Evolutionary conservation across 192 early-diverging fungal genomes (phyloP), one percentile per base, ranked within the genome.

Genomic region (Backusella tarrabulga): DNA sequence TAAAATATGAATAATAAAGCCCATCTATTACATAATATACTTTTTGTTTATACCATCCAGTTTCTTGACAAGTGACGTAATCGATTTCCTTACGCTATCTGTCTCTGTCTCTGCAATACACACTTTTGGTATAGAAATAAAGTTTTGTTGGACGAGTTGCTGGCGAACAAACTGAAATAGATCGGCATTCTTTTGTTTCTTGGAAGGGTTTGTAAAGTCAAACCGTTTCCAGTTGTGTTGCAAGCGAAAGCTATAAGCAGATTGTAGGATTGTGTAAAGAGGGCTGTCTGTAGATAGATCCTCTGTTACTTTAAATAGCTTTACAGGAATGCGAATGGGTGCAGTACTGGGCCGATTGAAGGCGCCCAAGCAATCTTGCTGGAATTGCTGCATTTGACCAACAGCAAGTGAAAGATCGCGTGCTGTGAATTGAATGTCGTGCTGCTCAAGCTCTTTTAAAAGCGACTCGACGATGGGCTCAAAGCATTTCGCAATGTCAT

Each of bases 351-450:
- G 41, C 23, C 60, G 73, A 15, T 73, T 75, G 67, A 67, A 70
- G 35, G 79, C 41, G 3, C 87, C 89, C 11, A 90, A 76, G 67
- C 68, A 76, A 15, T 87, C 83, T 67, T 90, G 82, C 77, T 90
- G 89, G 68, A 88, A 87, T 60, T 88, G 83, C 41, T 87, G 86
- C 66, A 90, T 52, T 21, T 80, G 76, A 35, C 84, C 80, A 17
- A 82, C 73, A 32, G 88, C 81, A 6, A 75, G 44, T 9, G 89
- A 81, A 29, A 90, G 79, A 3, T 87, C 84, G 23, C 79, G 72
- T 32, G 84, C 80, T n/a, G 83, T 78, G 60, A 76, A 76, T 17
- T 19, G 72, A 74, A 69, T 44, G 19, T 77, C 83, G 34, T 32
- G 38, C n/a, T 71, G 69, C 29, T 68, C 71, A 7, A 90, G 73